These are phyloP conservation scores for Corymbia calophylla DNA, from an alignment of 441 rosid species.

Conservation along the genomic window DNA sequence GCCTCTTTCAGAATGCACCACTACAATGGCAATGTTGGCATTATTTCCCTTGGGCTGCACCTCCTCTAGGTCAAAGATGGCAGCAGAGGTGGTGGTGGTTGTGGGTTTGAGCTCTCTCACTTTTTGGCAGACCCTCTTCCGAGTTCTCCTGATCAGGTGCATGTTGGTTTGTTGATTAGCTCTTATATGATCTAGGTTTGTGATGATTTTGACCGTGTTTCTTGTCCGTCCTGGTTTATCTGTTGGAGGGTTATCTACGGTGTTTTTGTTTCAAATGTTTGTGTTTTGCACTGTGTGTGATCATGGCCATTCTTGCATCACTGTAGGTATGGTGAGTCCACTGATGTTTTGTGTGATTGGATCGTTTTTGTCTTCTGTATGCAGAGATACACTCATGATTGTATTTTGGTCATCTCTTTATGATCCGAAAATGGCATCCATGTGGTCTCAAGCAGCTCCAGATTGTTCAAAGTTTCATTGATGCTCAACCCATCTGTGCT, in stretches of 20 bases:
- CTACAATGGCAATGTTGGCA: neutral
- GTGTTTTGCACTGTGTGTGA: neutral
- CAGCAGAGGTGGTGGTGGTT: neutral
- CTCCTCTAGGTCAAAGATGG: conserved; percentile 27
- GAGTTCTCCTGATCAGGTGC: conserved; percentile 69
- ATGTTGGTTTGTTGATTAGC: neutral
- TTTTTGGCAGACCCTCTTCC: conserved; percentile 60
- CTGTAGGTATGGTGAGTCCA: neutral
- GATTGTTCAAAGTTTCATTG: neutral
- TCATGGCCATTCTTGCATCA: neutral
- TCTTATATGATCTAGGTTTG: neutral
- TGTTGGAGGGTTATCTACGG: neutral
- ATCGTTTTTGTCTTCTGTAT: neutral
- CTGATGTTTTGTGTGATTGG: neutral
- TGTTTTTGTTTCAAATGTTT: neutral
- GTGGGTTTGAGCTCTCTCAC: conserved; percentile 29
- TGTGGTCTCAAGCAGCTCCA: neutral
- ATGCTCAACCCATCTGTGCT: neutral
- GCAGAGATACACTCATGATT: neutral
- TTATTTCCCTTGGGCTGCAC: neutral
- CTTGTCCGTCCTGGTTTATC: neutral
- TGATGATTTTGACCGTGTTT: neutral
- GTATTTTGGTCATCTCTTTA: neutral
- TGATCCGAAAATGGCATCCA: neutral
- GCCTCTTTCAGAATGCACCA: conserved; percentile 55